These are phyloP conservation scores for Fonsecaea pugnacius DNA, from an alignment of 2,329 filamentous ascomycete genomes.

Conservation along the genomic window DNA sequence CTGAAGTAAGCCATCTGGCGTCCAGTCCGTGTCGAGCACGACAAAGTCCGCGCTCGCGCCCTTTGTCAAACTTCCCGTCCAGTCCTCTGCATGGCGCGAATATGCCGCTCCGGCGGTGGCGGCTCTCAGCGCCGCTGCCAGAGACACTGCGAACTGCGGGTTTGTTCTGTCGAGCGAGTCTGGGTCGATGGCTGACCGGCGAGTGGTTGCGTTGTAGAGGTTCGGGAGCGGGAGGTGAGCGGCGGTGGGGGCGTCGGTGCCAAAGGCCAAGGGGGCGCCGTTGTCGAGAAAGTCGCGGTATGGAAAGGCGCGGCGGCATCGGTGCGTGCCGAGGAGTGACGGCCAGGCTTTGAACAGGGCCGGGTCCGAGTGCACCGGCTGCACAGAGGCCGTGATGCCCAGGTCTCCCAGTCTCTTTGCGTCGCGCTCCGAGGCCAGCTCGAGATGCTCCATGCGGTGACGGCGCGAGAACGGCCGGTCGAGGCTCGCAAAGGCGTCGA, in stretches of 20 bases:
- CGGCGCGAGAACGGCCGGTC: conserved; percentile 46
- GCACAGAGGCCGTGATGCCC: conserved; percentile 51
- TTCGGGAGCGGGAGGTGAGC: conserved; percentile 52
- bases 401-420: conserved; percentile 51
- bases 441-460: conserved; percentile 58
- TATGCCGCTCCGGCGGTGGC: conserved; percentile 53
- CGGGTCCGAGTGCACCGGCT: conserved; percentile 49
- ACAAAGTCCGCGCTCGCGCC: conserved; percentile 52
- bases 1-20: conserved; percentile 46
- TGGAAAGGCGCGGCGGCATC: conserved; percentile 55
- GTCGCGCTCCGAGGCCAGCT: conserved; percentile 54
- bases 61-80: conserved; percentile 46
- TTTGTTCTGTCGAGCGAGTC: conserved; percentile 48
- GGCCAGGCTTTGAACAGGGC: conserved; percentile 55
- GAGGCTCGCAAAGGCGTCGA: conserved; percentile 51
- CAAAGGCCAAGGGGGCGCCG: conserved; percentile 52
- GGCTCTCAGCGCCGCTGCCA: conserved; percentile 51
- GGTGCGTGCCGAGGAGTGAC: conserved; percentile 49
- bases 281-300: conserved; percentile 55
- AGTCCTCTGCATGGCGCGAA: conserved; percentile 48
- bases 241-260: conserved; percentile 56
- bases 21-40: conserved; percentile 46
- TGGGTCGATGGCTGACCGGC: conserved; percentile 50
- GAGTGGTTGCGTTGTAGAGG: conserved; percentile 55
- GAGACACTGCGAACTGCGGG: conserved; percentile 48